phyloP scores from a whole-genome alignment of 2,329 filamentous ascomycete genomes.

The Aspergillus felis region DNA sequence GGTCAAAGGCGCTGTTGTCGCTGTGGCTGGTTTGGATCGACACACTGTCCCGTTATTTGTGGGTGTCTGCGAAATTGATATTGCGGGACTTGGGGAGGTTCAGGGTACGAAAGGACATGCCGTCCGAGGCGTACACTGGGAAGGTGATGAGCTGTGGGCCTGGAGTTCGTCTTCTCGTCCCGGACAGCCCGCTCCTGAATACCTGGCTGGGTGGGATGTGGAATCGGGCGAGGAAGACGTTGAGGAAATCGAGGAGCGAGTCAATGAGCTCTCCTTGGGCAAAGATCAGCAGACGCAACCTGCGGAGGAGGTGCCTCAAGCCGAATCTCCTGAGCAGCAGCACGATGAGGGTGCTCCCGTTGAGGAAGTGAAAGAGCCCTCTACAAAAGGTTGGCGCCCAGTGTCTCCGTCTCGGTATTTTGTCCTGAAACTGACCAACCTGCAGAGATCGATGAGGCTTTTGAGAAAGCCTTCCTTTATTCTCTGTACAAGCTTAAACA shows the following conservation, averaged over 20 bases:
- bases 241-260: conserved; percentile 42
- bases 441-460: conserved; percentile 64
- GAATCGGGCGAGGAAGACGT: conserved; percentile 26
- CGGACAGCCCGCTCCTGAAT: conserved; percentile 51
- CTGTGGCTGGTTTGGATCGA: conserved; percentile 56
- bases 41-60: conserved; percentile 62
- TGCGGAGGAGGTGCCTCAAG: conserved; percentile 11
- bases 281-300: conserved; percentile 18
- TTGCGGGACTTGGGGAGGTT: conserved; percentile 52
- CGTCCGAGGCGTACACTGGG: conserved; percentile 63
- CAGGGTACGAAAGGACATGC: conserved; percentile 62
- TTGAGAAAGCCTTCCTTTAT: conserved; percentile 61
- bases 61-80: conserved; percentile 62
- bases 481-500: conserved; percentile 58
- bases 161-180: conserved; percentile 55
- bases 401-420: not conserved
- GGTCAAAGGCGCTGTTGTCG: conserved; percentile 59
- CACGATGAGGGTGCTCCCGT: conserved; percentile 30
- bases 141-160: conserved; percentile 65
- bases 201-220: conserved; percentile 50
- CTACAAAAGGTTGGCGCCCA: conserved; percentile 49
- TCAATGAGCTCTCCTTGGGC: conserved; percentile 37
- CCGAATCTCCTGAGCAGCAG: conserved; percentile 23
- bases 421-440: conserved; percentile 9
- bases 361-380: conserved; percentile 50